Conservation (phyloP, 2,329 filamentous ascomycete genomes). For the Alternaria angustiovoidea region DNA sequence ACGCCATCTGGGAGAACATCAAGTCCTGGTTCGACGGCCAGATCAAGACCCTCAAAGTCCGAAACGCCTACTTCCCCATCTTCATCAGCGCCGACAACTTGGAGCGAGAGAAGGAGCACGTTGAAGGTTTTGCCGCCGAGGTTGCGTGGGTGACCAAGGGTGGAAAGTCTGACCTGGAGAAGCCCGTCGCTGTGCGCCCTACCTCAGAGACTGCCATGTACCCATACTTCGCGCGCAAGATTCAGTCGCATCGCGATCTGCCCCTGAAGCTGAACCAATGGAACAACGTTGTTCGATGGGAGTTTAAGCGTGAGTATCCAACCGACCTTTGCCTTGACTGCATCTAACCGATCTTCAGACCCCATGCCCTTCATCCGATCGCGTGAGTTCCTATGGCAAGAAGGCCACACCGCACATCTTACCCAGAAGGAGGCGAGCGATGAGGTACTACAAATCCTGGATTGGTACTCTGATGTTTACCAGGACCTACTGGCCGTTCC, state of each 20-base stretch:
- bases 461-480: constrained; percentile 91
- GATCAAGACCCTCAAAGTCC: constrained; percentile 91
- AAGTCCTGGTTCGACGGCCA: constrained; percentile 66
- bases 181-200: constrained; percentile 73
- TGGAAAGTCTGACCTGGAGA: constrained; percentile 92
- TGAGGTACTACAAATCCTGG: constrained; percentile 92
- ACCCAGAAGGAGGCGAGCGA: constrained; percentile 81
- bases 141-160: constrained; percentile 89
- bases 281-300: constrained; percentile 96
- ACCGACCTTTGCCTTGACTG: too few relatives aligned
- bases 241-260: constrained; percentile 93
- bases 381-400: constrained; percentile 97
- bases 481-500: constrained; percentile 93
- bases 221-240: constrained; percentile 96
- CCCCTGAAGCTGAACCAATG: constrained; percentile 96
- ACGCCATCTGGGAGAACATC: constrained; percentile 73
- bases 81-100: constrained; percentile 85
- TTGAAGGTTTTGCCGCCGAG: constrained; percentile 95
- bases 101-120: constrained; percentile 87
- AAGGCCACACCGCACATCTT: constrained; percentile 92
- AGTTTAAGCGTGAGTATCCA: constrained; percentile 74
- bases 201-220: constrained; percentile 88
- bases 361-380: constrained; percentile 80
- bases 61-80: constrained; percentile 96
- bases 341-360: constrained; percentile 21